phyloP scores from a whole-genome alignment of 495 filamentous ascomycete species.

The Staphylotrichum longicolle region DNA sequence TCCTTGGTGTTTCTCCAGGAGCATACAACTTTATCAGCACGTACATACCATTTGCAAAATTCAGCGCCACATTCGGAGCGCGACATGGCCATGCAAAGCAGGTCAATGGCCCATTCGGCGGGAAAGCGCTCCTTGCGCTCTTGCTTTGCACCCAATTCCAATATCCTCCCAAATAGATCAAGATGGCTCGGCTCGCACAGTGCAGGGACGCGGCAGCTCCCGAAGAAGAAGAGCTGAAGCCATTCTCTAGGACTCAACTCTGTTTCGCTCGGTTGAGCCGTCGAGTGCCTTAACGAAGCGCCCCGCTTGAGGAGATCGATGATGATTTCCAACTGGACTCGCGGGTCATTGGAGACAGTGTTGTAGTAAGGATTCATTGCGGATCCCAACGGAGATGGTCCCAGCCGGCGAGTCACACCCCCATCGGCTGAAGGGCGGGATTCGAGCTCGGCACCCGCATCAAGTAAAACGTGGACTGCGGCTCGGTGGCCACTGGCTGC shows the following conservation, averaged over 20 bases:
- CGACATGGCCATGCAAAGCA: neutral
- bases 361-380: neutral
- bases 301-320: neutral
- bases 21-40: neutral
- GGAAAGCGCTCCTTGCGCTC: neutral
- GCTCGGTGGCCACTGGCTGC: neutral
- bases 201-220: neutral
- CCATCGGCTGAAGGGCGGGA: neutral
- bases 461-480: neutral
- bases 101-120: neutral
- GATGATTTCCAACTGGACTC: neutral
- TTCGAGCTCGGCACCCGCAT: neutral
- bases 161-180: neutral
- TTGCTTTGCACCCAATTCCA: neutral
- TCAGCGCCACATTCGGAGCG: too few relatives aligned
- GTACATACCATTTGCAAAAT: conserved; percentile 2
- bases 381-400: neutral
- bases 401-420: neutral
- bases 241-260: neutral
- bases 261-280: neutral
- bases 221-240: neutral
- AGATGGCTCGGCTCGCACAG: neutral
- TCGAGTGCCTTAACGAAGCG: neutral
- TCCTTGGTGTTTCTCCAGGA: too few relatives aligned
- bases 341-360: neutral